Evolutionary conservation across 2,329 filamentous ascomycete species (phyloP), one percentile per base, ranked within the genome.

Genomic region (Neofusicoccum sp.): DNA sequence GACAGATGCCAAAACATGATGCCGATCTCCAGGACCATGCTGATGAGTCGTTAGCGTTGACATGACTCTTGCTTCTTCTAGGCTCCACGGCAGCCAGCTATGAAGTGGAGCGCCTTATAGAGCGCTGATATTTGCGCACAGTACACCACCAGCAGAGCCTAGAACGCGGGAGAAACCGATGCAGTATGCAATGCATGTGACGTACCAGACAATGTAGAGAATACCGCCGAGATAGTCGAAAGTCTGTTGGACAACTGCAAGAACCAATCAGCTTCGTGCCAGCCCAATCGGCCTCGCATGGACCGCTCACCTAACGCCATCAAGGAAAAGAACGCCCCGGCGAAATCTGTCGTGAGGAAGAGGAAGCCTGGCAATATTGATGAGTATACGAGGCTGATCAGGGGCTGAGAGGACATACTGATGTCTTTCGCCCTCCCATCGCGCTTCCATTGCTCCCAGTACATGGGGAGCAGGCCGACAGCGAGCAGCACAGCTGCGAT

Each of bases 291-390:
- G 3, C 7, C 28, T 6, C 16, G 20, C 26, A 8, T n/a, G n/a
- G 12, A 4, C 40, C 28, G 63, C 78, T 30, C 75, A 84, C 82
- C 82, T 8, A 87, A 71, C 1, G 85, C 84, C 77, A 88, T 80
- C 24, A 88, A 77, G 0, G 84, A 87, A 69, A 88, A 87, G 61
- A 88, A 79, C 0, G 85, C 86, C 1, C 86, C 86, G 1, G 79
- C 65, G 61, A 80, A 86, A 66, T 89, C 86, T 65, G 87, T 83
- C 0, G 74, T 72, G 3, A 88, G 70, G 65, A 89, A 89, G 12
- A 84, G 71, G 68, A 80, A 82, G 64, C 80, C 80, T 40, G 24
- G n/a, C 14, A 3, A 3, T 36, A 2, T 33, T 9, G 11, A 30
- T 58, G 4, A 56, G 38, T 16, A n/a, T 24, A 11, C n/a, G 33